Conservation (phyloP, 345 rosid species). For the Dimocarpus longan region DNA sequence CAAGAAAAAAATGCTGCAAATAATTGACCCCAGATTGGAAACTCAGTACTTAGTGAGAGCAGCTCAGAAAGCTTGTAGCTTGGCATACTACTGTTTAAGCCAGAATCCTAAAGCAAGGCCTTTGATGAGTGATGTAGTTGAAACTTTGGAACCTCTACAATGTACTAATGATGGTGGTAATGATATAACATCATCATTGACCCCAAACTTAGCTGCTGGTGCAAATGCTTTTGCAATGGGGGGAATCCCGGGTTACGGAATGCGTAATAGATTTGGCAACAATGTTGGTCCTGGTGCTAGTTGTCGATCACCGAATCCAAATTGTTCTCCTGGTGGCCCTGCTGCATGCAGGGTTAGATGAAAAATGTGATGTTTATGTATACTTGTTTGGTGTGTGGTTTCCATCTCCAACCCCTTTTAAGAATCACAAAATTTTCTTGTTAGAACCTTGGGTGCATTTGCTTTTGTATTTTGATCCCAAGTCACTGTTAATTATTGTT, state of each 20-base stretch:
- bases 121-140: conserved; percentile 93
- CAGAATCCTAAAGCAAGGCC: conserved; percentile 99
- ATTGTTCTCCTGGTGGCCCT: conserved; percentile 75
- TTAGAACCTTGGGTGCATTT: conserved; percentile 41
- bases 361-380: conserved; percentile 44
- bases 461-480: conserved; percentile 31
- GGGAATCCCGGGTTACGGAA: conserved; percentile 61
- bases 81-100: conserved; percentile 92
- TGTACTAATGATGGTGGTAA: conserved; percentile 45
- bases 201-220: conserved; percentile 37
- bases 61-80: conserved; percentile 94
- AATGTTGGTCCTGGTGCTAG: conserved; percentile 79
- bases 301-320: conserved; percentile 80
- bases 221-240: conserved; percentile 68
- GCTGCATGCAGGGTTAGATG: conserved; percentile 85
- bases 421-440: conserved; percentile 44
- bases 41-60: conserved; percentile 88
- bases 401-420: conserved; percentile 23
- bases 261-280: conserved; percentile 58
- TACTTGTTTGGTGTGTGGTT: conserved; percentile 46
- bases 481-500: conserved; percentile 37
- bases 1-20: conserved; percentile 82
- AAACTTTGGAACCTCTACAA: conserved; percentile 91
- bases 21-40: conserved; percentile 89
- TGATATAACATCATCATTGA: conserved; percentile 47